These are phyloP conservation scores for Populus alba DNA, from an alignment of 345 rosid species.

Conservation along the genomic window DNA sequence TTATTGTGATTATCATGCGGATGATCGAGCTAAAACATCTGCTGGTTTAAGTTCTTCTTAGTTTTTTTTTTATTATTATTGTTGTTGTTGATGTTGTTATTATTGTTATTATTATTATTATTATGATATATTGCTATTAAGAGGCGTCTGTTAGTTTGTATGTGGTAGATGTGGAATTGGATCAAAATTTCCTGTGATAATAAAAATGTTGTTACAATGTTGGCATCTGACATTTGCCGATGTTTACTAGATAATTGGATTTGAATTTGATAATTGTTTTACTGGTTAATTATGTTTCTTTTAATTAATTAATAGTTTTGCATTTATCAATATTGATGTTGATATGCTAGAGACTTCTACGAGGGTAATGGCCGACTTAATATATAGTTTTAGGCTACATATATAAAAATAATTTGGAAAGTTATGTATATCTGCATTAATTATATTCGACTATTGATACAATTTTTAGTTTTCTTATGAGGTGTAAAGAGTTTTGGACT, in stretches of 20 bases:
- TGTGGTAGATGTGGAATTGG: neutral
- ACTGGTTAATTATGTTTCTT: too few relatives aligned
- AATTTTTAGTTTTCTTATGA: too few relatives aligned
- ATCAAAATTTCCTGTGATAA: neutral
- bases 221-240: neutral
- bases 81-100: too few relatives aligned
- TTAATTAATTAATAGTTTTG: neutral
- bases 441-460: too few relatives aligned
- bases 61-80: neutral
- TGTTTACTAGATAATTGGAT: neutral
- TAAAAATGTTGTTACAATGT: neutral
- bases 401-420: too few relatives aligned
- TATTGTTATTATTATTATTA: neutral
- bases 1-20: constrained; percentile 22
- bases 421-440: too few relatives aligned
- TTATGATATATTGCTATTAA: too few relatives aligned
- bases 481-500: too few relatives aligned
- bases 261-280: neutral
- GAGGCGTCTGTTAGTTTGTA: neutral
- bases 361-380: neutral
- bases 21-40: neutral
- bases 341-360: neutral
- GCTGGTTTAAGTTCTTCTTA: neutral
- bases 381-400: neutral
- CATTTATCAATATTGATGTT: neutral